Percentiles rank a stretch among this genome's conserved stretches.
Conservation (phyloP, 768 basidiomycete genomes). For the Strobilomyces dryophilus region DNA sequence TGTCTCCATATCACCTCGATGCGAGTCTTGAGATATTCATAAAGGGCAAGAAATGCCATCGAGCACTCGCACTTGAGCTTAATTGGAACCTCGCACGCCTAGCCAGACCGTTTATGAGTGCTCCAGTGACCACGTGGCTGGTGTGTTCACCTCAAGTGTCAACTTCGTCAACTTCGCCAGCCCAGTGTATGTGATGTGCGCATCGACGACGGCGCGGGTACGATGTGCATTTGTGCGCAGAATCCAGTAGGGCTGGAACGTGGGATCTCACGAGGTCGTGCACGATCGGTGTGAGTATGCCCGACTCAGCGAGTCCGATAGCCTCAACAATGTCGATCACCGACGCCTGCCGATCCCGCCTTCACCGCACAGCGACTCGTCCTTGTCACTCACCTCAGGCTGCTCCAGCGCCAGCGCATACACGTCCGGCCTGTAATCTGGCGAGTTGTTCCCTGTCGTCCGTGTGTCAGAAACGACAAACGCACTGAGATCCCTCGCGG, state of each 20-base stretch:
- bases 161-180: constrained; percentile 89
- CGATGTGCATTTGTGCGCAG: constrained; percentile 8
- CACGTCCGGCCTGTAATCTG: constrained; percentile 86
- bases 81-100: constrained; percentile 89
- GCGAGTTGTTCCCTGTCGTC: constrained; percentile 60
- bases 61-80: constrained; percentile 96
- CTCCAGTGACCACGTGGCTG: not conserved
- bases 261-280: constrained; percentile 77
- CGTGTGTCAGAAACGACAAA: not conserved
- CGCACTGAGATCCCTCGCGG: not conserved
- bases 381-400: constrained; percentile 35
- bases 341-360: constrained; percentile 44
- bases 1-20: constrained; percentile 85
- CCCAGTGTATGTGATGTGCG: constrained; percentile 84
- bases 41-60: constrained; percentile 66
- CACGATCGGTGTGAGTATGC: constrained; percentile 70
- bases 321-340: constrained; percentile 66
- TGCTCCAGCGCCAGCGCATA: constrained; percentile 79
- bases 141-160: constrained; percentile 56
- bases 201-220: constrained; percentile 18
- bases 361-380: no score
- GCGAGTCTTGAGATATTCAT: no score
- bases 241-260: constrained; percentile 27
- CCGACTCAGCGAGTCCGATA: constrained; percentile 63
- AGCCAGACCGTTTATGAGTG: not conserved